Percentiles rank a stretch among this genome's conserved stretches.
These are phyloP conservation scores for Puccinia hordei DNA, from an alignment of 1,284 basidiomycete genomes.

Conservation along the genomic window DNA sequence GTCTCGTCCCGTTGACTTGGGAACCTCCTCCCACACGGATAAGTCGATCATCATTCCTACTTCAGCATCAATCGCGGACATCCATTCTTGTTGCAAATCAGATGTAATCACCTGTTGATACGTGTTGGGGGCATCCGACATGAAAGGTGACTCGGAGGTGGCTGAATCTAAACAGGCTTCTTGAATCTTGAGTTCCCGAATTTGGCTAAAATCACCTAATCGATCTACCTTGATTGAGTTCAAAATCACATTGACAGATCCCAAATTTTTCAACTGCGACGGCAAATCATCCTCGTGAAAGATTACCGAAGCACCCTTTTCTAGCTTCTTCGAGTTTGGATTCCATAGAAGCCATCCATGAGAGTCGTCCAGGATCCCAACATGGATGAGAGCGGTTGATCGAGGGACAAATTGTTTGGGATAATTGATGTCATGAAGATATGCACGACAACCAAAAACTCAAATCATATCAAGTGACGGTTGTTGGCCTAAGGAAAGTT, in stretches of 20 bases:
- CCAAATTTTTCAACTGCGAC: not conserved
- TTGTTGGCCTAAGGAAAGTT: not conserved
- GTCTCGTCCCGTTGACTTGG: too few relatives aligned
- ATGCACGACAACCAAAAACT: too few relatives aligned
- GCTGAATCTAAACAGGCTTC: not conserved
- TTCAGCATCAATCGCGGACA: too few relatives aligned
- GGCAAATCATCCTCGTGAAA: too few relatives aligned
- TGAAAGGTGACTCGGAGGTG: not conserved
- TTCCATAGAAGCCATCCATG: not conserved
- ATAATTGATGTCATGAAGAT: too few relatives aligned
- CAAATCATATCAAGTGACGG: not conserved
- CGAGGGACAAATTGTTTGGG: too few relatives aligned
- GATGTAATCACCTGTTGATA: too few relatives aligned
- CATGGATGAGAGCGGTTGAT: not conserved
- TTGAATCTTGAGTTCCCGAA: not conserved
- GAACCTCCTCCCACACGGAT: too few relatives aligned
- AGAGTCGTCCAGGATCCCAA: not conserved
- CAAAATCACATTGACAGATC: not conserved
- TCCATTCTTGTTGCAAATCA: too few relatives aligned
- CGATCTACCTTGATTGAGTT: not conserved
- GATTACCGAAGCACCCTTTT: not conserved
- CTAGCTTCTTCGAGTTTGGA: not conserved
- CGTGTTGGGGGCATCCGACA: too few relatives aligned
- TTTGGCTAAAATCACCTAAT: not conserved
- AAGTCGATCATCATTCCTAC: too few relatives aligned